Evolutionary conservation across 768 basidiomycete genomes (phyloP), one percentile per base, ranked within the genome.

Genomic region (Naematelia encephala): DNA sequence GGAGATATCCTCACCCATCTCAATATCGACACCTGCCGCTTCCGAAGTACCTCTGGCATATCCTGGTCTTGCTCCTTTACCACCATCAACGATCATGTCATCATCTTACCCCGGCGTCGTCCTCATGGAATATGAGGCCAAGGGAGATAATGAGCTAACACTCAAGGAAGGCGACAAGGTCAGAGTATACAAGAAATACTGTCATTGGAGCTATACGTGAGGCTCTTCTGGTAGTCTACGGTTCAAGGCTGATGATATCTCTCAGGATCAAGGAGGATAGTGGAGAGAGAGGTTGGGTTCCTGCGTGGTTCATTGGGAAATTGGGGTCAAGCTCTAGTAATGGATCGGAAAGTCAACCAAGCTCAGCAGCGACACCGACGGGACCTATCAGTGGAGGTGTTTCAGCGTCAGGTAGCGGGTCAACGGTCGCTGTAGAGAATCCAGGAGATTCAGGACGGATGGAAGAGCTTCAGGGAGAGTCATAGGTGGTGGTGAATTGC

Each of bases 231-330:
- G 19, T 3, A 19, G 10, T n/a, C 49, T 25, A 8, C 16, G 34
- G 8, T 16, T 16, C 34, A 16, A 39, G 34, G 16, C 8, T 39
- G 34, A 16, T 39, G 34, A 39, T 8, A 16, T 39, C 8, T 16
- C 43, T 50, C 47, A 90, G 90, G 63, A 91, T 97, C 70, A 92
- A 93, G 78, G 90, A 96, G 72, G 87, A 89, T 13, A 86, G 86
- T 21, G 94, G 94, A 45, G 89, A 91, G 77, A 85, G 94, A 62
- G 94, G 94, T 34, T 98, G 94, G 94, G 91, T 96, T 22, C 93
- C 93, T 82, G 91, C 90, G 22, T 98, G 94, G 94, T 94, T 90
- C 74, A 91, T 94, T 61, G 91, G 92, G 53, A 96, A 93, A 76
- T 85, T 89, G 5, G 43, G 39, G 4, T 56, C 54, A 25, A 74